Evolutionary conservation across 768 basidiomycete genomes (phyloP).

Genomic region (Boletus fagicola): DNA sequence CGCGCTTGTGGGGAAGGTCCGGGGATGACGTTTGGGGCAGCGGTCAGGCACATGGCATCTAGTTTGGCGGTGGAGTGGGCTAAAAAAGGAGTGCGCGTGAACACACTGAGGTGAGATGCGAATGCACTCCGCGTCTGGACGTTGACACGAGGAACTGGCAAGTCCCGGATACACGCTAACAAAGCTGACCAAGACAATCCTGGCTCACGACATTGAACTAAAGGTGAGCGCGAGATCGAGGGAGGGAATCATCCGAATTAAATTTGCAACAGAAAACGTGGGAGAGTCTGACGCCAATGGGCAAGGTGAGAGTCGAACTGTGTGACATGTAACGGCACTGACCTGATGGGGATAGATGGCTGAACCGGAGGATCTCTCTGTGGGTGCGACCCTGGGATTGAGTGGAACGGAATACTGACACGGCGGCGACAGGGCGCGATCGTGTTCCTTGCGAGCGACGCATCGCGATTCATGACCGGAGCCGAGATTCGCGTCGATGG

Average conservation of each 20-base stretch:
- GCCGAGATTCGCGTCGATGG: conserved; percentile 85
- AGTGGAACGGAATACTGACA: not conserved
- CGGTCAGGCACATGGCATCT: conserved; percentile 92
- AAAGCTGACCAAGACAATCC: conserved; percentile 79
- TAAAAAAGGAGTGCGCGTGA: conserved; percentile 82
- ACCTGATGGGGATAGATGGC: conserved; percentile 60
- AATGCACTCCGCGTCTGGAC: not conserved
- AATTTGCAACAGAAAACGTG: conserved; percentile 61
- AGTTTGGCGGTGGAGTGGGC: conserved; percentile 97
- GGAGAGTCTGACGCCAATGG: conserved; percentile 85
- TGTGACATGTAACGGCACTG: conserved; percentile 15
- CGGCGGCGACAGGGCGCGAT: conserved; percentile 65
- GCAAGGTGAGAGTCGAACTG: conserved; percentile 50
- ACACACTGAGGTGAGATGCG: conserved; percentile 59
- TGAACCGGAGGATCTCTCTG: conserved; percentile 88
- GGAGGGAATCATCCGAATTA: not conserved
- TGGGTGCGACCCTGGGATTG: conserved; percentile 31
- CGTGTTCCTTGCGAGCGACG: conserved; percentile 88
- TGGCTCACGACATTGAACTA: conserved; percentile 71
- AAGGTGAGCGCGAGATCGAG: conserved; percentile 46
- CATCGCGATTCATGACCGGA: conserved; percentile 88
- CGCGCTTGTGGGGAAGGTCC: no score
- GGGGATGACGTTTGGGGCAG: conserved; percentile 34
- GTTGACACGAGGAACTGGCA: conserved; percentile 6
- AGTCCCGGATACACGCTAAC: conserved; percentile 96